Base-by-base conservation (phyloP, 1,284 basidiomycete genomes). In the Erythrobasidium hasegawianum region DNA sequence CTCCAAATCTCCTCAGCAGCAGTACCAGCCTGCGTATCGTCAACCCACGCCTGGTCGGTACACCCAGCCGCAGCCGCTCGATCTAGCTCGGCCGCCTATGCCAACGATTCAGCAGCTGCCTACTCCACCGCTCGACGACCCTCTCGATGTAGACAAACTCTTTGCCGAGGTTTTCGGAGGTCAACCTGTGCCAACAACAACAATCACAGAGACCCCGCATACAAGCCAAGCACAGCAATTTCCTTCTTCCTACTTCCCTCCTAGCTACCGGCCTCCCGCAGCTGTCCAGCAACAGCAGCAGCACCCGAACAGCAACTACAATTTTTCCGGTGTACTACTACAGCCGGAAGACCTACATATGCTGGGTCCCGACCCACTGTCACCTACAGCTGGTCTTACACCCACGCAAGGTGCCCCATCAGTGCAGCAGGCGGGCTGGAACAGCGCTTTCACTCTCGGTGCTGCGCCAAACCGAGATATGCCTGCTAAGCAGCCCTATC, bases 301-400 rank as follows among this genome's bases (percentile, higher is more conserved):
- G 33, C 50, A 53, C 7, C 14, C n/a, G 24, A n/a, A n/a, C 26
- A 53, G 14, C n/a, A 65, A 65, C 24, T 65, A 50, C 62, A 65
- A 65, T 24, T 65, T 65, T 18, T 41, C 62, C 1, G 62, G 62
- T 20, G 62, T 65, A 16, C 47, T 65, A 8, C 55, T 65, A 8
- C 54, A 65, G 22, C 43, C 62, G 20, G 62, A 58, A 5, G 62
- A 65, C 53, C 33, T 65, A 20, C 62, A 65, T 45, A 20, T 65
- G 33, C 45, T 65, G 7, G 62, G 62, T 13, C 62, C 62, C 38
- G 62, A 65, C 41, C 62, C 62, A 16, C 47, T 65, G 5, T 58
- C 62, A 16, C 20, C 62, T 11, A 52, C 33, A 20, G 38, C 9
- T 20, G 13, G 18, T 8, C 0, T n/a, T 18, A 43, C n/a, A 55